Evolutionary conservation across 2,329 filamentous ascomycete species (phyloP), one percentile per base, ranked within the genome.

Genomic region (Monilinia laxa): DNA sequence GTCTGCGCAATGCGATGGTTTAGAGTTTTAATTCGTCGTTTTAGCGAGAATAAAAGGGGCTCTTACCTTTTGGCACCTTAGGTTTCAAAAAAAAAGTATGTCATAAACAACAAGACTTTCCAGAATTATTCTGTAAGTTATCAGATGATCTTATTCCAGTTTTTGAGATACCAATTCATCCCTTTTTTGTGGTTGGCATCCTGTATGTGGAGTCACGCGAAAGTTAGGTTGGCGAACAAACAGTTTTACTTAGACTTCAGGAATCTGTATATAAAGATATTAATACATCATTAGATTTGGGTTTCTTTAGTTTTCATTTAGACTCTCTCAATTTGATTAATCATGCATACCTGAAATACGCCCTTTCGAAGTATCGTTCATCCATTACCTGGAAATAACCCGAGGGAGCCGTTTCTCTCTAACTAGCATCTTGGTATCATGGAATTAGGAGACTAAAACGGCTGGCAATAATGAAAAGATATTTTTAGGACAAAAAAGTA

Each of bases 31-130:
- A 9, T 38, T 60, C 14, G 57, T 60, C 4, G 20, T 1, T 38
- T 60, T 60, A 40, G 58, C 58, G 58, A 51, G 45, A 18, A 38
- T 25, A 6, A 51, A 38, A 23, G 28, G 58, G 58, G 31, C n/a
- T n/a, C n/a, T n/a, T 2, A 2, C 0, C 1, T 20, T 18, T 23
- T 31, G 9, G 49, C 12, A 28, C 23, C 1, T 2, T 0, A 35
- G 11, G 12, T 38, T 42, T 0, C 14, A 23, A 53, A 53, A 31
- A 53, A 31, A n/a, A n/a, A n/a, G 23, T 59, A 9, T 35, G 5
- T 31, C 11, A 3, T 35, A 6, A 11, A 0, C 4, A 2, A n/a
- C 3, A 9, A 53, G 14, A 3, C 25, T 6, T 12, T 14, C 3
- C 10, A 12, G 4, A n/a, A 2, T 31, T 11, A 4, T 6, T 2